These are phyloP conservation scores for Alternaria rosae DNA, from an alignment of 2,329 filamentous ascomycete genomes.

Conservation along the genomic window DNA sequence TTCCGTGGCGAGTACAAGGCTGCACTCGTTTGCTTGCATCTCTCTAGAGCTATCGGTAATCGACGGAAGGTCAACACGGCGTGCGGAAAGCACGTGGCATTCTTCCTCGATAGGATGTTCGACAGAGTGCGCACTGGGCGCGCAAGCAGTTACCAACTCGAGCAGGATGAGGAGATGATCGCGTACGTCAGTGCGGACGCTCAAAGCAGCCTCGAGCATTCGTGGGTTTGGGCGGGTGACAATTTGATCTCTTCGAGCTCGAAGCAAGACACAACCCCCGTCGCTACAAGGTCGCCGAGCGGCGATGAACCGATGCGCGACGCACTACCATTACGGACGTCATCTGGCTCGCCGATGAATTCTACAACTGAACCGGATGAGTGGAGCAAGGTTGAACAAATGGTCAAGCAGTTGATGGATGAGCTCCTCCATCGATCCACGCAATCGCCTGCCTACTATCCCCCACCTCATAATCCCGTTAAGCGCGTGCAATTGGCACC, in stretches of 20 bases:
- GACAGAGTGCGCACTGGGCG: slow-evolving; percentile 60
- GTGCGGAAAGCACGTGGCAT: slow-evolving; percentile 81
- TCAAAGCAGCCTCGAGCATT: slow-evolving; percentile 77
- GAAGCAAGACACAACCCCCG: slow-evolving; percentile 13
- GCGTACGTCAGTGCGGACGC: slow-evolving; percentile 87
- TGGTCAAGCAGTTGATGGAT: slow-evolving; percentile 63
- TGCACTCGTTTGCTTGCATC: slow-evolving; percentile 76
- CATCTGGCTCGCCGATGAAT: slow-evolving; percentile 62
- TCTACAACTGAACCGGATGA: slow-evolving; percentile 76
- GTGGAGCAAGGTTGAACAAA: slow-evolving; percentile 76
- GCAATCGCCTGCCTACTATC: slow-evolving; percentile 43
- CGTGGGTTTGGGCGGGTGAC: slow-evolving; percentile 78
- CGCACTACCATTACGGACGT: slow-evolving; percentile 57
- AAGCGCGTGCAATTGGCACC: slow-evolving; percentile 48
- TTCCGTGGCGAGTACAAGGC: slow-evolving; percentile 75
- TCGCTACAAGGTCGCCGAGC: slow-evolving; percentile 23
- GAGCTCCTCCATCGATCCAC: slow-evolving; percentile 51
- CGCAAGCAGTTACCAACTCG: slow-evolving; percentile 51
- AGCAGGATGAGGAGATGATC: slow-evolving; percentile 84
- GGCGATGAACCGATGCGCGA: slow-evolving; percentile 42
- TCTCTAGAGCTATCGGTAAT: slow-evolving; percentile 74
- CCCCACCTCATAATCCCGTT: slow-evolving; percentile 46
- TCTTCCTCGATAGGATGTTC: slow-evolving; percentile 76
- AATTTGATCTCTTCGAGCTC: slow-evolving; percentile 41
- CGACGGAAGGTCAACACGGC: slow-evolving; percentile 74